These are phyloP conservation scores for Aspergillus felis DNA, from an alignment of 2,329 filamentous ascomycete species.

Conservation along the genomic window DNA sequence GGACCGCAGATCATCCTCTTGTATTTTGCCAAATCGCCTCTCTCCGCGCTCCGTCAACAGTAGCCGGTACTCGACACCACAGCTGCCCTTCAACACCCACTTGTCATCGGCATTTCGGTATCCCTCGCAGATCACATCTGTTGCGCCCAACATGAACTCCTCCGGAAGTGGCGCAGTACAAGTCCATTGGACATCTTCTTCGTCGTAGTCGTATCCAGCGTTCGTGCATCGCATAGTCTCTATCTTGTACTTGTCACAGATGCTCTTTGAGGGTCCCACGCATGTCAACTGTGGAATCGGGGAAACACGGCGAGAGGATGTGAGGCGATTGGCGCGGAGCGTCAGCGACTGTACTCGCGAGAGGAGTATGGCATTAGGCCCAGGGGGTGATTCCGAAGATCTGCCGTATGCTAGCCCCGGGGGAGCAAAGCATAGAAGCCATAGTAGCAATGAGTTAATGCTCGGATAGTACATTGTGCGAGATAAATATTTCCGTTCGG, in stretches of 20 bases:
- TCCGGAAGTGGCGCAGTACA: constrained; percentile 64
- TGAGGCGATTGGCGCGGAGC: constrained; percentile 63
- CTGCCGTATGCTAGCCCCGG: constrained; percentile 17
- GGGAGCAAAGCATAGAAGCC: constrained; percentile 17
- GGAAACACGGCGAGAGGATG: constrained; percentile 69
- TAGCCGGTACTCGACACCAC: constrained; percentile 84
- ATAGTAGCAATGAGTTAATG: constrained; percentile 13
- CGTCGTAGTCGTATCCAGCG: constrained; percentile 71
- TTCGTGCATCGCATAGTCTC: constrained; percentile 89
- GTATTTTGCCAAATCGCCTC: constrained; percentile 60
- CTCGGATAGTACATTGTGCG: constrained; percentile 18
- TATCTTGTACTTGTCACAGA: constrained; percentile 67
- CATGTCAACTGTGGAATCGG: constrained; percentile 78
- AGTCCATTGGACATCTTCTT: constrained; percentile 85
- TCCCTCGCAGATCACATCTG: constrained; percentile 90
- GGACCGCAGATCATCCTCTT: constrained; percentile 29
- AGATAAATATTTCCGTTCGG: neutral
- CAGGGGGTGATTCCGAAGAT: constrained; percentile 29
- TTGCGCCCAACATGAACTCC: constrained; percentile 72
- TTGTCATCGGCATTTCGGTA: constrained; percentile 73
- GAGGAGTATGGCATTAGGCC: constrained; percentile 54
- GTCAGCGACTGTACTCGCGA: constrained; percentile 73
- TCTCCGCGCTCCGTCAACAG: constrained; percentile 74
- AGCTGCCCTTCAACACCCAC: constrained; percentile 87
- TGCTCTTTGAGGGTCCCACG: constrained; percentile 57